These are phyloP conservation scores for Dendrobium officinale DNA, from an alignment of 106 monocot genomes.

Conservation along the genomic window DNA sequence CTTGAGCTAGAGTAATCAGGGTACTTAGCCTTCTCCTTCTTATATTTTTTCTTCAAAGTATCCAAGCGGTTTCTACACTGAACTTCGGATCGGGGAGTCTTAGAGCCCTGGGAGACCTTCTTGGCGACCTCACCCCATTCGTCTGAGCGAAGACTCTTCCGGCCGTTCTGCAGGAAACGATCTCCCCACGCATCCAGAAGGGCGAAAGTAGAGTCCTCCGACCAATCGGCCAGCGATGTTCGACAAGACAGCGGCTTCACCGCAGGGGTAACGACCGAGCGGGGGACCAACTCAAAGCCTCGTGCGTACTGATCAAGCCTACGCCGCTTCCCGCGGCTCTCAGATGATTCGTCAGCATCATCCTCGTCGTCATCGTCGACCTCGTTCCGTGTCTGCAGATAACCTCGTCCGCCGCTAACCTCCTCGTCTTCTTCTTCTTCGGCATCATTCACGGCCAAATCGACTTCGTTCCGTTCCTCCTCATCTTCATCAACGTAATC, in stretches of 20 bases:
- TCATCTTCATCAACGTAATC: constrained; percentile 15
- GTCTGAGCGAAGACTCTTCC: constrained; percentile 72
- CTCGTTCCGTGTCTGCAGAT: constrained; percentile 1
- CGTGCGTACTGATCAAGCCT: constrained; percentile 51
- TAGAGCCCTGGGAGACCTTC: constrained; percentile 46
- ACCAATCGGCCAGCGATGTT: constrained; percentile 60
- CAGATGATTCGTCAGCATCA: constrained; percentile 26
- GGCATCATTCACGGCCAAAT: constrained; percentile 1
- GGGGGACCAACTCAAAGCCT: constrained; percentile 80
- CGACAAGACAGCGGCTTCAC: constrained; percentile 11
- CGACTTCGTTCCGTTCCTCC: constrained; percentile 3
- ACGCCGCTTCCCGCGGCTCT: constrained; percentile 62
- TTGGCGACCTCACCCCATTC: constrained; percentile 86
- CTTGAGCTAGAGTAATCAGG: constrained; percentile 13
- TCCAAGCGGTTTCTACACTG: constrained; percentile 84
- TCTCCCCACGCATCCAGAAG: constrained; percentile 93
- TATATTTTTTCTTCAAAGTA: constrained; percentile 85
- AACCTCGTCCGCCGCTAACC: neutral
- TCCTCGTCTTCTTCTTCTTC: constrained; percentile 24
- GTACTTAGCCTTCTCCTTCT: constrained; percentile 78
- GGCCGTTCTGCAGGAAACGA: constrained; percentile 61
- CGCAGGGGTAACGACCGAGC: constrained; percentile 11
- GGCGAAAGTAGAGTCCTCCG: constrained; percentile 71
- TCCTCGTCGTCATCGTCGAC: constrained; percentile 13
- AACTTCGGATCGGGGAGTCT: constrained; percentile 34